Evolutionary conservation across 345 rosid species (phyloP), one percentile per base, ranked within the genome.

Genomic region (Trapa bicornis): DNA sequence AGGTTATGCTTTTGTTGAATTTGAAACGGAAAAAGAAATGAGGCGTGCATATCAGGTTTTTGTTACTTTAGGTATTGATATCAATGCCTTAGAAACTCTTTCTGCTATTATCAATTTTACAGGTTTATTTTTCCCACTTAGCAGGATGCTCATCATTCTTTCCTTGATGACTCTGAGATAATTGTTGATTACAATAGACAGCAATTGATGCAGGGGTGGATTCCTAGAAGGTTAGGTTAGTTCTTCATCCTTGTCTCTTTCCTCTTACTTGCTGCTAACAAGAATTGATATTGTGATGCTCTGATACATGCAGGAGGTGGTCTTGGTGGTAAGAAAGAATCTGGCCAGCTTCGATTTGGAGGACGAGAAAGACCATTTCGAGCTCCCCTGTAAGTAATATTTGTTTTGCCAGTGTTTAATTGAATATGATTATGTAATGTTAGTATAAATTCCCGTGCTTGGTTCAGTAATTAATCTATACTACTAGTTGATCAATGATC

Each of bases 141-240:
- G 66, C 79, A 91, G 99, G 91, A 88, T 66, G 96, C 92, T 50
- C 88, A 94, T 72, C 97, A 86, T 79, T 81, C 95, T 10, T 38
- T 75, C 32, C 77, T 94, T 36, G 96, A 93, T 73, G 89, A 83
- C 69, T 74, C 77, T 41, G 95, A 88, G 81, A 77, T 91, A 77
- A 77, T 88, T 70, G 97, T 89, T 76, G 99, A 91, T 82, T 94
- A 88, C 75, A 82, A 82, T 76, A 71, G 97, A 57, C 97, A 94
- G 67, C 91, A 81, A 66, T 61, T 91, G 76, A 91, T 94, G 97
- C 91, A 89, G 29, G 99, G 99, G 29, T 94, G 97, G 97, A 88
- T 94, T 73, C 99, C 99, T n/a, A 85, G 99, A 82, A 82, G 99
- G 85, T 81, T 94, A 86, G 99, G 99, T 86, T 36, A 77, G 82